These are phyloP conservation scores for Penicillium sp. DNA, from an alignment of 2,329 filamentous ascomycete species.

Conservation along the genomic window DNA sequence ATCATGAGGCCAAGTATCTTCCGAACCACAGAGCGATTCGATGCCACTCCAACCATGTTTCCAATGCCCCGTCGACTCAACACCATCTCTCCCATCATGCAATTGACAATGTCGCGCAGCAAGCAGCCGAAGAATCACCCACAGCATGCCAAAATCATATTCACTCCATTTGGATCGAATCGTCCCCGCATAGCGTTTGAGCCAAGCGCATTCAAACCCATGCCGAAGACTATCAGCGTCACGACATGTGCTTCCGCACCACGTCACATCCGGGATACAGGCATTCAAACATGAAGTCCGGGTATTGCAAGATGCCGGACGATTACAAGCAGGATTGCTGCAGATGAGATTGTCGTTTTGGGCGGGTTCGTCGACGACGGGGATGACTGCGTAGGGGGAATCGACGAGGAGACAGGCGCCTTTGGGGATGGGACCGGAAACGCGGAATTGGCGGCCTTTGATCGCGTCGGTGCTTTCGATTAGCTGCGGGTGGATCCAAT, in stretches of 20 bases:
- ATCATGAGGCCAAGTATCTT: conserved; percentile 30
- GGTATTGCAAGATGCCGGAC: conserved; percentile 4
- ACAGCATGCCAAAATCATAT: conserved; percentile 36
- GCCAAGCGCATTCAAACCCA: conserved; percentile 32
- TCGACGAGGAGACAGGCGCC: conserved; percentile 30
- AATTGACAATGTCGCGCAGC: conserved; percentile 20
- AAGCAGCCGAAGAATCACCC: conserved; percentile 34
- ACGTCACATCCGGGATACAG: conserved; percentile 29
- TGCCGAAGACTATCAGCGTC: conserved; percentile 26
- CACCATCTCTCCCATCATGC: not conserved
- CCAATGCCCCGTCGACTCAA: conserved; percentile 1
- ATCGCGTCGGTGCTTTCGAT: conserved; percentile 25
- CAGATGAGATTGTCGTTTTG: conserved; percentile 27
- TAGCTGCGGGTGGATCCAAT: conserved; percentile 32
- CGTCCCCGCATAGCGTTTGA: conserved; percentile 24
- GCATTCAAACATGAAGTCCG: conserved; percentile 20
- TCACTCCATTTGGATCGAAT: conserved; percentile 31
- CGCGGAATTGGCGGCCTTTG: conserved; percentile 35
- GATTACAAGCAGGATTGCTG: conserved; percentile 32
- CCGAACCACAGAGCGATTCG: conserved; percentile 30
- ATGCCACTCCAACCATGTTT: conserved; percentile 27
- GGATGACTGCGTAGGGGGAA: conserved; percentile 32
- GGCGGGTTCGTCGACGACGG: conserved; percentile 29
- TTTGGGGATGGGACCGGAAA: conserved; percentile 23
- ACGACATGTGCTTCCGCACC: conserved; percentile 28